Base-by-base conservation (phyloP, 2,329 filamentous ascomycete species). In the Phyllosticta paracitricarpa region DNA sequence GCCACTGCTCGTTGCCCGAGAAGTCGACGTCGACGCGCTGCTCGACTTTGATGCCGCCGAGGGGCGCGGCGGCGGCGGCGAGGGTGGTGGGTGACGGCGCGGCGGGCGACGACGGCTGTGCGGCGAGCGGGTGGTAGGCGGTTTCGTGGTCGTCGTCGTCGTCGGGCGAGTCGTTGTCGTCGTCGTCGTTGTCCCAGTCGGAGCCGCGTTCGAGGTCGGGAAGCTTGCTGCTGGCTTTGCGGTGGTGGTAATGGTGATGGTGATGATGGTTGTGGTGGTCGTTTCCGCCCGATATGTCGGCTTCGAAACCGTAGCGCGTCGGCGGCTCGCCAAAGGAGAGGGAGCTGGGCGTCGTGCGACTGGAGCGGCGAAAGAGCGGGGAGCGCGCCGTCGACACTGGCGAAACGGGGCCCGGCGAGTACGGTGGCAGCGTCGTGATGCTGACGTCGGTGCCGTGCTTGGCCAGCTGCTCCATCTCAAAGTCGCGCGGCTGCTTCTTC, bases 1-100 rank as follows among this genome's bases (percentile, higher is more conserved):
- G 40, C 40, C 40, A 48, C 14, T 48, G 40, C 40, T 48, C 40
- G 17, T 48, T 48, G 40, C 40, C 40, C 14, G 14, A 48, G 14
- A 48, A 48, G 40, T 48, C 40, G 40, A 59, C 57, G 35, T 59
- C 57, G 17, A 59, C 57, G 26, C 51, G 25, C 26, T 40, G 51
- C 57, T 26, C 57, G 6, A 59, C 57, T 17, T 59, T 54, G 22
- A 59, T 59, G n/a, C 57, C 57, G 12, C 40, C 40, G n/a, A 48
- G n/a, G 17, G 40, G 40, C 14, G 40, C 40, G 17, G 40, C 14
- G 40, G 40, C 40, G 17, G 14, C 17, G 17, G 40, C 40, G 6
- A 30, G 6, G 17, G 14, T n/a, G 2, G 40, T 48, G 1, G 40
- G 40, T 5, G 40, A n/a, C 6, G 40, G 14, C 40, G n/a, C 14